Evolutionary conservation across 768 basidiomycete genomes (phyloP).

Genomic region (Polyporus arcularius): DNA sequence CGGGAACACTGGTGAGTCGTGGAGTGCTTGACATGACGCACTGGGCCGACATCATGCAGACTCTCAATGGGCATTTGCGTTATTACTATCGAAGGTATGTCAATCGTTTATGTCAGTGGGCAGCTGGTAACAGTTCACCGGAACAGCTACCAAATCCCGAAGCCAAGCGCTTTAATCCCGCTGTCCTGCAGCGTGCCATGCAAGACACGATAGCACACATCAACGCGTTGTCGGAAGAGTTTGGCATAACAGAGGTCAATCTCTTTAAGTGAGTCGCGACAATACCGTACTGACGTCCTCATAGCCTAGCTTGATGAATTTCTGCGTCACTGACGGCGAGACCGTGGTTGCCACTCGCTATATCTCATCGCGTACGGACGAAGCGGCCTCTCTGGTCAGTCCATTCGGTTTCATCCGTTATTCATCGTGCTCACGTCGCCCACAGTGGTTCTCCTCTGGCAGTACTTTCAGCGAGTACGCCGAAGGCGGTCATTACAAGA

Average conservation of each 20-base stretch:
- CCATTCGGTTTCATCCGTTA: not conserved
- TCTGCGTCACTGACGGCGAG: slow-evolving; percentile 94
- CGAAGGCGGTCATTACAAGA: slow-evolving; percentile 88
- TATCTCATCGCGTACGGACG: slow-evolving; percentile 87
- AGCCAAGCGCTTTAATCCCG: slow-evolving; percentile 72
- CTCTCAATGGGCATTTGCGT: slow-evolving; percentile 96
- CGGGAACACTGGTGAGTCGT: slow-evolving; percentile 81
- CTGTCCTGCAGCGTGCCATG: slow-evolving; percentile 81
- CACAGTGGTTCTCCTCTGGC: slow-evolving; percentile 92
- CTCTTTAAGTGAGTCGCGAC: slow-evolving; percentile 1
- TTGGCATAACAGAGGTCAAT: slow-evolving; percentile 67
- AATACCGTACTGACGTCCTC: slow-evolving; percentile 1
- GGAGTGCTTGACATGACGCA: not conserved
- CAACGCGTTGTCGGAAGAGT: slow-evolving; percentile 74
- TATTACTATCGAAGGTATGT: slow-evolving; percentile 80
- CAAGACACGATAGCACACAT: slow-evolving; percentile 80
- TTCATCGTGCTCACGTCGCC: not conserved
- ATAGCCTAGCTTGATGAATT: slow-evolving; percentile 91
- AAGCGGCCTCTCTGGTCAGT: slow-evolving; percentile 85
- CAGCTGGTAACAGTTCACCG: not conserved
- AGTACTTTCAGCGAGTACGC: slow-evolving; percentile 91
- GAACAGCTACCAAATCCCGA: slow-evolving; percentile 76
- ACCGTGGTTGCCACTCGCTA: slow-evolving; percentile 94
- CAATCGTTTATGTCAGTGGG: too few relatives aligned
- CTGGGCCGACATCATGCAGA: slow-evolving; percentile 45